A percentile compares a stretch with the other conserved stretches of the same genome.
Evolutionary conservation across 2,329 filamentous ascomycete genomes (phyloP).

Genomic region (Pseudopyrenochaeta lycopersici): DNA sequence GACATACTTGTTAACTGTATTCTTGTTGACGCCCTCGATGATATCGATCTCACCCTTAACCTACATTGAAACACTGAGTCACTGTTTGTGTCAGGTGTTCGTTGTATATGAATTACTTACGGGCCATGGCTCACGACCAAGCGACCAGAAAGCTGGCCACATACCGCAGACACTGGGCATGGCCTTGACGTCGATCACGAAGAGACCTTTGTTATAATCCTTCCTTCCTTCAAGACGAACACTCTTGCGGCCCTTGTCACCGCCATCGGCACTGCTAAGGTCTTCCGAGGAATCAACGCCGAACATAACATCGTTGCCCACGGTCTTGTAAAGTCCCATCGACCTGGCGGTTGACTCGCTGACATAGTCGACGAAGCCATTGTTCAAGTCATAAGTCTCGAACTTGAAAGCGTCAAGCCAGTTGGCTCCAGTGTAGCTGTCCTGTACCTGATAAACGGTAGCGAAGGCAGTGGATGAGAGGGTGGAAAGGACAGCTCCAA

Average conservation of each 20-base stretch:
- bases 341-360: conserved; percentile 9
- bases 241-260: conserved; percentile 33
- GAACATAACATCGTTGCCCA: conserved; percentile 43
- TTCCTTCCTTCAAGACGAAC: conserved; percentile 41
- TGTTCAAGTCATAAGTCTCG: conserved; percentile 30
- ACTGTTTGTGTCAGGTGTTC: background rate
- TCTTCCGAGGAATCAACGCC: conserved; percentile 53
- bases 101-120: conserved; percentile 3
- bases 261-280: conserved; percentile 16
- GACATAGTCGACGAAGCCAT: conserved; percentile 38
- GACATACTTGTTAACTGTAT: conserved; percentile 32
- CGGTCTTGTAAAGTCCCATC: conserved; percentile 1
- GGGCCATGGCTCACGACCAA: conserved; percentile 40
- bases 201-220: conserved; percentile 41
- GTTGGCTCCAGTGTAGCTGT: conserved; percentile 22
- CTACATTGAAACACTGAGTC: background rate
- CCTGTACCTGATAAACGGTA: conserved; percentile 24
- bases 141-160: conserved; percentile 46
- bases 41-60: conserved; percentile 43
- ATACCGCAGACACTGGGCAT: conserved; percentile 45
- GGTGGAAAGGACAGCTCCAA: conserved; percentile 30
- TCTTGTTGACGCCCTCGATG: conserved; percentile 44
- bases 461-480: conserved; percentile 32
- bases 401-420: conserved; percentile 42
- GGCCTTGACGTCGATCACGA: conserved; percentile 41